phyloP scores from a whole-genome alignment of 495 filamentous ascomycete genomes.

The Haplographium delicatum region DNA sequence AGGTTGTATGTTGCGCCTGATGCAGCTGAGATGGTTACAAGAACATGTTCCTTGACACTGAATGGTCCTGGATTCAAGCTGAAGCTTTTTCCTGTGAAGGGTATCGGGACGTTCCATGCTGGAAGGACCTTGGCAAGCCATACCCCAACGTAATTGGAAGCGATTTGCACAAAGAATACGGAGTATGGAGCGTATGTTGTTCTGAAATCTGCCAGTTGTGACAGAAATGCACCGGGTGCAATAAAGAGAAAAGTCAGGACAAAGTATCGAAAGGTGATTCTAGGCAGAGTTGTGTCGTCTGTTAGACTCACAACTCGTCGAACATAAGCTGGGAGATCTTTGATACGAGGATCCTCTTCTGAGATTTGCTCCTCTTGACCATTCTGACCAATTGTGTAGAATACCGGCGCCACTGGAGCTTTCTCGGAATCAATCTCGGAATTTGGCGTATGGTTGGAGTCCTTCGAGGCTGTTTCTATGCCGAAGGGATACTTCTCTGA shows the following conservation, averaged over 20 bases:
- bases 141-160: slow-evolving; percentile 47
- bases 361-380: slow-evolving; percentile 24
- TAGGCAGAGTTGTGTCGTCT: slow-evolving; percentile 46
- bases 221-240: slow-evolving; percentile 47
- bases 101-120: slow-evolving; percentile 37
- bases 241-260: slow-evolving; percentile 47
- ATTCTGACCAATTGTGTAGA: too few species aligned
- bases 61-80: slow-evolving; percentile 51
- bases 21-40: slow-evolving; percentile 49
- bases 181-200: slow-evolving; percentile 52
- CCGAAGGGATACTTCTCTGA: too few species aligned
- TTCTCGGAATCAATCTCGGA: too few species aligned
- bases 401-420: too few species aligned
- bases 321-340: slow-evolving; percentile 43
- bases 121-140: slow-evolving; percentile 48
- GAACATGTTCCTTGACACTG: slow-evolving; percentile 53
- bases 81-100: slow-evolving; percentile 43
- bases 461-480: too few species aligned
- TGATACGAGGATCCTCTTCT: slow-evolving; percentile 42
- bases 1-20: slow-evolving; percentile 50
- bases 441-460: too few species aligned
- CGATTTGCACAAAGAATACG: slow-evolving; percentile 54
- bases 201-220: slow-evolving; percentile 47
- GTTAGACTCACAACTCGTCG: slow-evolving; percentile 47
- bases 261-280: slow-evolving; percentile 53